Evolutionary conservation across 1,139 yeast genomes (phyloP).

Genomic region (Kazachstania sp.): DNA sequence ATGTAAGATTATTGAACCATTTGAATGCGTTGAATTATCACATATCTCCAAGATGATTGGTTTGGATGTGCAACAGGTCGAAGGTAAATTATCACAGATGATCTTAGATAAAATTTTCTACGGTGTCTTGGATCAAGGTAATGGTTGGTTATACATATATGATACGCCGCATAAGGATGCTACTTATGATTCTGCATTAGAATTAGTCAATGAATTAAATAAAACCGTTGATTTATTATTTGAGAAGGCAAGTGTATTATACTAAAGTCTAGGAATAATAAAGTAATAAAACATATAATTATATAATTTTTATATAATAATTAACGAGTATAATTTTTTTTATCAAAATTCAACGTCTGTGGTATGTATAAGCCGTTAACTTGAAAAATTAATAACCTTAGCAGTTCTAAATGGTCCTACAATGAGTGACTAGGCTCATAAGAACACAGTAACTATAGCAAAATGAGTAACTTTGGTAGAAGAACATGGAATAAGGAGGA

Average conservation of each 20-base stretch:
- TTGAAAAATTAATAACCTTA: too few relatives aligned
- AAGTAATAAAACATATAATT: not conserved
- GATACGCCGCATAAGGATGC: constrained; percentile 86
- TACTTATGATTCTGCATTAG: constrained; percentile 81
- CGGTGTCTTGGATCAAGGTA: constrained; percentile 96
- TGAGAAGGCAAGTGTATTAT: constrained; percentile 82
- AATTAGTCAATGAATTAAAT: constrained; percentile 78
- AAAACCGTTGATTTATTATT: constrained; percentile 83
- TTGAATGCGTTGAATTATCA: constrained; percentile 84
- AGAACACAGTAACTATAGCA: not conserved
- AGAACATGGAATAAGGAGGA: constrained; percentile 64
- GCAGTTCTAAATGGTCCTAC: not conserved
- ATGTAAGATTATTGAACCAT: constrained; percentile 91
- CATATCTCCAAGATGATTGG: constrained; percentile 87
- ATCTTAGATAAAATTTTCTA: constrained; percentile 90
- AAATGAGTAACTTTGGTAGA: constrained; percentile 43
- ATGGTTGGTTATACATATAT: constrained; percentile 91
- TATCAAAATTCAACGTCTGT: too few relatives aligned
- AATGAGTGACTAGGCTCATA: not conserved
- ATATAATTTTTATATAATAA: not conserved
- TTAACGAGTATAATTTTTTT: not conserved
- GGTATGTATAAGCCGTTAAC: too few relatives aligned
- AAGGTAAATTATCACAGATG: constrained; percentile 93
- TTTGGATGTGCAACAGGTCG: constrained; percentile 79
- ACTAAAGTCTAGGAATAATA: constrained; percentile 30